Percentiles rank a stretch among this genome's conserved stretches.
Conservation (phyloP, 768 basidiomycete species). For the Hygrophoropsis aurantiaca region DNA sequence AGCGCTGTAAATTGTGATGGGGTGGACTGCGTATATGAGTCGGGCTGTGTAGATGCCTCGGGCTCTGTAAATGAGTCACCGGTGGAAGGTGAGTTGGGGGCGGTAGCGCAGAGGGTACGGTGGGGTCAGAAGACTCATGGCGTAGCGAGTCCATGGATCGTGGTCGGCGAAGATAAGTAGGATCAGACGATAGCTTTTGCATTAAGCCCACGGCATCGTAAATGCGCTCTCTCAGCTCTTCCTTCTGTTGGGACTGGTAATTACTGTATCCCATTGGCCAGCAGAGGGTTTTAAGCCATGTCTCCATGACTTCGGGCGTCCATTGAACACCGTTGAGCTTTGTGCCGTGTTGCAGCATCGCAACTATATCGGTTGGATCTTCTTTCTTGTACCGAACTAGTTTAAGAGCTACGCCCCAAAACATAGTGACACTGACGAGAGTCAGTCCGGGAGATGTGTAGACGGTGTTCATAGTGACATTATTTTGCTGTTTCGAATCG, state of each 20-base stretch:
- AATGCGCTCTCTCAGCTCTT: conserved; percentile 50
- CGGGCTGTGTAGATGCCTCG: too few species aligned
- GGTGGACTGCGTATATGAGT: too few species aligned
- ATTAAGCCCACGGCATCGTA: conserved; percentile 47
- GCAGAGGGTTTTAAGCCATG: conserved; percentile 57
- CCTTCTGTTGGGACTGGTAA: conserved; percentile 45
- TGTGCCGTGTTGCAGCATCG: conserved; percentile 64
- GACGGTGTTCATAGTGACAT: conserved; percentile 54
- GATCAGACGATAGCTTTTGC: conserved; percentile 16
- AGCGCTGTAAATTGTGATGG: too few species aligned
- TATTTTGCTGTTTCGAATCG: conserved; percentile 50
- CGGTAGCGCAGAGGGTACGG: too few species aligned
- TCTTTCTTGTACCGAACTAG: conserved; percentile 63
- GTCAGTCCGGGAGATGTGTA: conserved; percentile 55
- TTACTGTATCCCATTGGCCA: conserved; percentile 62
- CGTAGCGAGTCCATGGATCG: conserved; percentile 12
- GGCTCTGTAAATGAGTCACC: too few species aligned
- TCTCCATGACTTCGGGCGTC: conserved; percentile 53
- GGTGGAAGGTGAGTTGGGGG: too few species aligned
- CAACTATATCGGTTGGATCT: conserved; percentile 65
- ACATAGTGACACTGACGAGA: conserved; percentile 63
- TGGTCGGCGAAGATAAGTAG: background rate
- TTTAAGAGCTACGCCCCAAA: conserved; percentile 74
- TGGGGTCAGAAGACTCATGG: background rate
- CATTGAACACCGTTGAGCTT: conserved; percentile 51